phyloP scores from a whole-genome alignment of 208 protist species.

The Crithidia mellificae region DNA sequence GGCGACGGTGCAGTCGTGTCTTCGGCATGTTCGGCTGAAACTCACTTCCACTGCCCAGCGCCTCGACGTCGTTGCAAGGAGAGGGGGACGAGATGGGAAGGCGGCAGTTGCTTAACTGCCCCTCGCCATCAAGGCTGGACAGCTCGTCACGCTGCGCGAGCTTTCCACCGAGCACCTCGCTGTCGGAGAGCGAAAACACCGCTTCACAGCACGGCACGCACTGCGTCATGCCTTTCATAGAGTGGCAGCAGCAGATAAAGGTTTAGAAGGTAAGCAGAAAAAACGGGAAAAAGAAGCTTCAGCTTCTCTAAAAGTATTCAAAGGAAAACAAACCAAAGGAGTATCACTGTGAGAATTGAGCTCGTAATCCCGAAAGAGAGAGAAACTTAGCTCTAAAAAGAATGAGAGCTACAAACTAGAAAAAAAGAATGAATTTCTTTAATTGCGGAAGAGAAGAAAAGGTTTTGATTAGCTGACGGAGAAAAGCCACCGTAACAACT shows the following conservation, averaged over 20 bases:
- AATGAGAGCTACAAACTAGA: too few relatives aligned
- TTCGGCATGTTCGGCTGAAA: not conserved
- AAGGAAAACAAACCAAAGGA: too few relatives aligned
- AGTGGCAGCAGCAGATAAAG: not conserved
- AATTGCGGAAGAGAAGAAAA: too few relatives aligned
- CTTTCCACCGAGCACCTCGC: not conserved
- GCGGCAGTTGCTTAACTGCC: not conserved
- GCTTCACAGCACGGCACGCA: not conserved
- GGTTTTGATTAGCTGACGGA: too few relatives aligned
- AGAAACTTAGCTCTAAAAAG: too few relatives aligned
- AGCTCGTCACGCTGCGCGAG: not conserved
- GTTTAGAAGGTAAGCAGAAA: not conserved
- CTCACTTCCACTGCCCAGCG: not conserved
- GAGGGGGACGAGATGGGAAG: not conserved
- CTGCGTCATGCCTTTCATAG: constrained; percentile 1
- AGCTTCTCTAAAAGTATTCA: too few relatives aligned
- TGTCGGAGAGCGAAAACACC: not conserved
- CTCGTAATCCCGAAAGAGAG: too few relatives aligned
- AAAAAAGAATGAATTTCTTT: too few relatives aligned
- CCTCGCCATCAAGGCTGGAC: not conserved
- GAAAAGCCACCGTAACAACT: too few relatives aligned
- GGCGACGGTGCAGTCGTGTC: not conserved
- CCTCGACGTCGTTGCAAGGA: not conserved
- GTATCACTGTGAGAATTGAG: too few relatives aligned
- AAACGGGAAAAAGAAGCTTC: not conserved